Evolutionary conservation across 768 basidiomycete genomes (phyloP).

Genomic region (Neoboletus magnificus): DNA sequence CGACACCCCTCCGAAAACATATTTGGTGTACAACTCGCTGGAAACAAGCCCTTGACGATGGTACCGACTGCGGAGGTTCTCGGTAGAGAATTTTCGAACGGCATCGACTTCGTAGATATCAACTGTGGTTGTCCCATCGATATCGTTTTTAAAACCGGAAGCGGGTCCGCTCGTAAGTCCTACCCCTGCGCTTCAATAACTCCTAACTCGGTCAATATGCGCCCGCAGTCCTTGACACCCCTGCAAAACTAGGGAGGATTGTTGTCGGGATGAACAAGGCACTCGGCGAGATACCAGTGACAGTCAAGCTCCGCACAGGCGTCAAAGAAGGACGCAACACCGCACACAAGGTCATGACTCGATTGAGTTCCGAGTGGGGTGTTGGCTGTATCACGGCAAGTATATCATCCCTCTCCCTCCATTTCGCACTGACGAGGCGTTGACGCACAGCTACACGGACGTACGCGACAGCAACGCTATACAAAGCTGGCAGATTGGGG

Average conservation of each 20-base stretch:
- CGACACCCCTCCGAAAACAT: conserved; percentile 82
- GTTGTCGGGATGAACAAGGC: conserved; percentile 89
- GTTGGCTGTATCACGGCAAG: conserved; percentile 44
- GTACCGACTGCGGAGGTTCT: conserved; percentile 82
- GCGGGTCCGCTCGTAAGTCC: conserved; percentile 80
- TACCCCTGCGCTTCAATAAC: neutral
- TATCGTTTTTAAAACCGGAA: conserved; percentile 87
- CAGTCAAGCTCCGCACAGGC: conserved; percentile 88
- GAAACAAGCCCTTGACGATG: conserved; percentile 76
- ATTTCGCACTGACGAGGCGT: neutral
- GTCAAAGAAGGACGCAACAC: conserved; percentile 85
- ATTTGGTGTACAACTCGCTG: conserved; percentile 93
- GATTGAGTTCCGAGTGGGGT: conserved; percentile 54
- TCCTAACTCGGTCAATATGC: neutral
- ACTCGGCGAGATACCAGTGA: conserved; percentile 87
- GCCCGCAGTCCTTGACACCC: conserved; percentile 74
- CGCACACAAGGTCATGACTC: conserved; percentile 88
- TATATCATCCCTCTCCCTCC: neutral
- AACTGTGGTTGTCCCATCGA: conserved; percentile 99
- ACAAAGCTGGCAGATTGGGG: conserved; percentile 91
- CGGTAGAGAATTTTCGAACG: conserved; percentile 57
- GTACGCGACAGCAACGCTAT: conserved; percentile 93
- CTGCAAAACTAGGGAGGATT: conserved; percentile 80
- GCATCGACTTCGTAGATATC: conserved; percentile 88
- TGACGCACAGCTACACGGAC: conserved; percentile 77